Percentiles rank a stretch among this genome's conserved stretches.
phyloP scores from a whole-genome alignment of 78 protist genomes.

The Monosiga brevicollis region DNA sequence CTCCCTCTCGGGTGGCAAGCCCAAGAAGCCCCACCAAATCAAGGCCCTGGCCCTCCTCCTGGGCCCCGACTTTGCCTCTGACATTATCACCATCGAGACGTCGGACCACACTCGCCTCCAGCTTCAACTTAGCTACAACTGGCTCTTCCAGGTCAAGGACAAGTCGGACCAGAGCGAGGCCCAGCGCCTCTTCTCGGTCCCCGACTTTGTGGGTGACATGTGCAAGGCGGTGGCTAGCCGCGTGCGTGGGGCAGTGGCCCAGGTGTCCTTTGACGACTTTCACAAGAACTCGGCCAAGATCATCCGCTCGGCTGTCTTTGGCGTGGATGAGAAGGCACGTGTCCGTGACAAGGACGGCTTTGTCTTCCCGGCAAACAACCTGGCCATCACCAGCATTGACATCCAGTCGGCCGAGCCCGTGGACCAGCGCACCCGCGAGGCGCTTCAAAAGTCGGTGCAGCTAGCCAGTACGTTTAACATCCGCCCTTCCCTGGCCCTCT shows the following conservation, averaged over 20 bases:
- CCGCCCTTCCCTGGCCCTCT: neutral
- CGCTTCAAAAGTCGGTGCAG: slow-evolving; percentile 43
- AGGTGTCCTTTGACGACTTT: slow-evolving; percentile 79
- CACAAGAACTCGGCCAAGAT: slow-evolving; percentile 74
- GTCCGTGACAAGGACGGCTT: slow-evolving; percentile 21
- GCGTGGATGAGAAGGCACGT: slow-evolving; percentile 43
- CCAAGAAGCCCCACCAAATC: slow-evolving; percentile 81
- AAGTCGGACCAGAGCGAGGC: slow-evolving; percentile 31
- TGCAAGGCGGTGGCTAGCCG: slow-evolving; percentile 84
- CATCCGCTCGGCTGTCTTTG: slow-evolving; percentile 79
- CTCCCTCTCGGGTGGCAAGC: slow-evolving; percentile 80
- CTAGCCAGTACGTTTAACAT: slow-evolving; percentile 3
- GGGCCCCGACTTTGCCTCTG: slow-evolving; percentile 91
- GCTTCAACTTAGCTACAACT: slow-evolving; percentile 81
- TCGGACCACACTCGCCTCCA: slow-evolving; percentile 82
- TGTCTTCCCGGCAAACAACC: slow-evolving; percentile 62
- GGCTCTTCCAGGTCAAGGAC: slow-evolving; percentile 50
- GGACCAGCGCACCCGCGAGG: slow-evolving; percentile 79
- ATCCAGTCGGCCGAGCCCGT: slow-evolving; percentile 90
- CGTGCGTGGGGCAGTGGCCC: slow-evolving; percentile 84
- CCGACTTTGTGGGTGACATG: slow-evolving; percentile 88
- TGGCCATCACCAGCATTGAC: slow-evolving; percentile 80
- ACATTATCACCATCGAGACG: slow-evolving; percentile 82
- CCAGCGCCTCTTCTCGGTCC: slow-evolving; percentile 64
- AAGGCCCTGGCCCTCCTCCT: slow-evolving; percentile 55